Base-by-base conservation (phyloP, 2,329 filamentous ascomycete genomes). In the Hortaea werneckii region DNA sequence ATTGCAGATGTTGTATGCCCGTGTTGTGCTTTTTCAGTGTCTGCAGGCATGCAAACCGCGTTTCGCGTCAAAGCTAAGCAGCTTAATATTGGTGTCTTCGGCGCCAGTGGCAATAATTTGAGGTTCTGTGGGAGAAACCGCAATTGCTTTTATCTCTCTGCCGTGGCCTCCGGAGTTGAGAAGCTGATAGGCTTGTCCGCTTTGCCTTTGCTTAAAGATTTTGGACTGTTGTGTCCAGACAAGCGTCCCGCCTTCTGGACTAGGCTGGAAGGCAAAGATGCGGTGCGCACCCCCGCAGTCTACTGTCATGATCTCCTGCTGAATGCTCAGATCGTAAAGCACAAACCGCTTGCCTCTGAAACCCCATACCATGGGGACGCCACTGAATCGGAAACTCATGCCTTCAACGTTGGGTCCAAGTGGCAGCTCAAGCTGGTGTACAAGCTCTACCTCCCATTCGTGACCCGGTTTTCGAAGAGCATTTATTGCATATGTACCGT, bases 241-340 rank as follows among this genome's bases (percentile, higher is more conserved):
- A 48, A 94, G 80, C 28, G 71, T 73, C 1, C 74, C 74, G 37
- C 67, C 67, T 37, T 58, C 57, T 1, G 54, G 49, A 1, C 49
- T 49, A 29, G 61, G 63, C 13, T 63, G 59, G 51, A 76, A 85
- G 2, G 78, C 76, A 74, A 87, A 95, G 29, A 76, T 81, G 45
- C 90, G 78, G 59, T 95, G 87, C 0, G 81, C 82, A 30, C 90
- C 90, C 45, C 89, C 90, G 59, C 90, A 95, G 41, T 88, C 81
- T 29, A 94, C 73, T 1, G 72, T 74, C 45, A 83, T 77, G 11
- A 90, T 64, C 56, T 90, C 83, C 46, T 79, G 75, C 48, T 86
- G 80, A 1, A 70, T 70, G 0, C 78, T 80, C 59, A 85, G 80
- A 61, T 95, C 86, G 78, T 86, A 92, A 7, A 90, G 75, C 9